Percentiles rank a stretch among this genome's conserved stretches.
phyloP scores from a whole-genome alignment of 305 asterid species.

The Solanum hybrid region DNA sequence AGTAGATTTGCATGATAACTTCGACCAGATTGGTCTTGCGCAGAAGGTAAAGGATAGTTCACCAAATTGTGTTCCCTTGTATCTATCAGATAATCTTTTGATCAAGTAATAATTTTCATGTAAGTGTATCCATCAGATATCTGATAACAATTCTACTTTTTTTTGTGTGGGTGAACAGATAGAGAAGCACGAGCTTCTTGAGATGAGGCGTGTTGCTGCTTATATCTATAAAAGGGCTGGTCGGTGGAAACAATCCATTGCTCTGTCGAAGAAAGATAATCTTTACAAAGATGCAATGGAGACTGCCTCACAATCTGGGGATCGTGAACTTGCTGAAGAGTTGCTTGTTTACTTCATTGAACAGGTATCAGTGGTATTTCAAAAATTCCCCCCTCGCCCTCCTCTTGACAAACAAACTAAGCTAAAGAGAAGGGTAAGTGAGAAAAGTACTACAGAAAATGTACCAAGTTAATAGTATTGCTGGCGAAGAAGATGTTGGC shows the following conservation, averaged over 20 bases:
- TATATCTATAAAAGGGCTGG: conserved; percentile 99
- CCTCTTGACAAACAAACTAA: background rate
- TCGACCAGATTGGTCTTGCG: conserved; percentile 97
- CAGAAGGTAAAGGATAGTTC: conserved; percentile 55
- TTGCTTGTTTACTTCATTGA: conserved; percentile 94
- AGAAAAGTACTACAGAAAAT: background rate
- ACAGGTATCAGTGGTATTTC: conserved; percentile 38
- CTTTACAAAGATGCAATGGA: conserved; percentile 99
- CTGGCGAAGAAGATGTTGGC: background rate
- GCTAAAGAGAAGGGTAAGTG: background rate
- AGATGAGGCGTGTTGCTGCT: conserved; percentile 99
- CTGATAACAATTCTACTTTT: background rate
- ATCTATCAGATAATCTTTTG: background rate
- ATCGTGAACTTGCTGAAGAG: conserved; percentile 99
- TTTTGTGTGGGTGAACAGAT: conserved; percentile 44
- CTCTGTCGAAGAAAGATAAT: conserved; percentile 94
- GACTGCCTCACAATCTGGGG: conserved; percentile 99
- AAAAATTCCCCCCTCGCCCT: background rate
- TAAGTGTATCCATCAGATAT: background rate
- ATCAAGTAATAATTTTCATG: background rate
- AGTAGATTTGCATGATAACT: conserved; percentile 82
- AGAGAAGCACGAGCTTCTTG: conserved; percentile 98
- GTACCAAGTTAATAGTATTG: background rate
- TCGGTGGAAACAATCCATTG: conserved; percentile 96
- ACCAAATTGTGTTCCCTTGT: background rate